Evolutionary conservation across 495 filamentous ascomycete genomes (phyloP), one percentile per base, ranked within the genome.

Genomic region (Oleoguttula mirabilis): DNA sequence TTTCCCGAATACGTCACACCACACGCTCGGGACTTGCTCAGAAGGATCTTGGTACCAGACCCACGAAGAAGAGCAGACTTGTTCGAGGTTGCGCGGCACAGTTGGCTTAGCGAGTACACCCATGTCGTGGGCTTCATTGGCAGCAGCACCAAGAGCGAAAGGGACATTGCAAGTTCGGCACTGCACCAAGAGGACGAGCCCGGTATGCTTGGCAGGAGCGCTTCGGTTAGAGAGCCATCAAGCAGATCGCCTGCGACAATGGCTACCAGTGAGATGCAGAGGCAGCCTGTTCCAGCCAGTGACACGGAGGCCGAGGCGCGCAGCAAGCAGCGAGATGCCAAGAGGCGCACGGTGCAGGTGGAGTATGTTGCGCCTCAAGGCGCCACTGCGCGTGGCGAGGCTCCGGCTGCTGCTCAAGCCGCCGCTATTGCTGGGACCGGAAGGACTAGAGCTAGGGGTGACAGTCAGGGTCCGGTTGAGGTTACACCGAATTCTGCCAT

Each of bases 1-100:
- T 98, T 98, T 60, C 90, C 90, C 28, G 90, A 98, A 79, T 96
- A 98, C 61, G 90, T 99, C 32, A 94, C 90, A 10, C 90, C 92
- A 4, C 92, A 99, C 62, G 88, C 90, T 15, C 75, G 90, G 42
- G 90, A 99, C 62, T 71, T 99, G 0, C 66, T 99, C 21, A 75
- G 88, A 44, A 75, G 92, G 31, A 96, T 99, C 25, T 69, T 99
- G 22, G 90, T 99, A n/a, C 88, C 90, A 0, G 88, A 95, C 55
- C 90, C 90, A 14, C 72, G 90, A 40, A 92, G 90, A 63, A 76
- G 90, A 56, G 90, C 90, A 12, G 90, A 99, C 58, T 65, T 99
- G 32, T 99, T 99, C 51, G 92, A 96, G 59, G 88, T 99, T 36
- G 90, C 90, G 43, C 77, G 90, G 33, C 90, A 99, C 64, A 96